Evolutionary conservation across 352 stramenopile genomes (phyloP).

Genomic region (Phytophthora capsici): DNA sequence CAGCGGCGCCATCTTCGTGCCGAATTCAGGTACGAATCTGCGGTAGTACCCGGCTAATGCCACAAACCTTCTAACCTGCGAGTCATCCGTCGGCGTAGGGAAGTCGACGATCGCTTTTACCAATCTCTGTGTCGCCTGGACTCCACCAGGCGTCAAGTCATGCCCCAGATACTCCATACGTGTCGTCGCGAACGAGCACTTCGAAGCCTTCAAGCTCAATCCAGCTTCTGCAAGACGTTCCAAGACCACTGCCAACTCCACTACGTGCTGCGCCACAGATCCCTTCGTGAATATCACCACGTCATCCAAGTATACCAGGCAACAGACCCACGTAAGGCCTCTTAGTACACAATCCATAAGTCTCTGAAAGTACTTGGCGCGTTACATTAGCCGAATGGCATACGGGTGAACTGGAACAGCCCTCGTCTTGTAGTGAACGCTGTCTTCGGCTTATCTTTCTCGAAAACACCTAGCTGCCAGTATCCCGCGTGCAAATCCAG

Average conservation of each 20-base stretch:
- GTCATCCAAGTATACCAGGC: slow-evolving; percentile 33
- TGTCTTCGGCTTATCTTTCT: slow-evolving; percentile 23
- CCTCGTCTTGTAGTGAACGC: slow-evolving; percentile 22
- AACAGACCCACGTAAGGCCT: slow-evolving; percentile 25
- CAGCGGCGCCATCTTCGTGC: slow-evolving; percentile 17
- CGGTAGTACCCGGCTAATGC: slow-evolving; percentile 36
- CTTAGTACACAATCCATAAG: slow-evolving; percentile 35
- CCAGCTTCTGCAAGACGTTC: slow-evolving; percentile 3
- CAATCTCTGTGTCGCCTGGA: slow-evolving; percentile 8
- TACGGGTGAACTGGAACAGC: slow-evolving; percentile 20
- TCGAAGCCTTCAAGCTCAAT: slow-evolving; percentile 22
- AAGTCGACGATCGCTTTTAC: slow-evolving; percentile 9
- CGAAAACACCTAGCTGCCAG: neutral
- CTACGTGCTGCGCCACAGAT: slow-evolving; percentile 11
- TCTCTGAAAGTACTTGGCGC: slow-evolving; percentile 27
- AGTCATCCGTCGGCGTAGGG: slow-evolving; percentile 12
- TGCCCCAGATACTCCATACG: slow-evolving; percentile 36
- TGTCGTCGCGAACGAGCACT: slow-evolving; percentile 23
- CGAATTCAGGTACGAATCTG: slow-evolving; percentile 27
- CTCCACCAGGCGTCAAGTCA: slow-evolving; percentile 12
- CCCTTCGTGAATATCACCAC: slow-evolving; percentile 35
- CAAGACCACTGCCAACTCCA: slow-evolving; percentile 22
- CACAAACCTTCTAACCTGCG: slow-evolving; percentile 21
- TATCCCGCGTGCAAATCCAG: too few relatives aligned
- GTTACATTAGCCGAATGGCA: slow-evolving; percentile 33